Conservation (phyloP, 345 rosid genomes). For the Cardamine resedifolia region DNA sequence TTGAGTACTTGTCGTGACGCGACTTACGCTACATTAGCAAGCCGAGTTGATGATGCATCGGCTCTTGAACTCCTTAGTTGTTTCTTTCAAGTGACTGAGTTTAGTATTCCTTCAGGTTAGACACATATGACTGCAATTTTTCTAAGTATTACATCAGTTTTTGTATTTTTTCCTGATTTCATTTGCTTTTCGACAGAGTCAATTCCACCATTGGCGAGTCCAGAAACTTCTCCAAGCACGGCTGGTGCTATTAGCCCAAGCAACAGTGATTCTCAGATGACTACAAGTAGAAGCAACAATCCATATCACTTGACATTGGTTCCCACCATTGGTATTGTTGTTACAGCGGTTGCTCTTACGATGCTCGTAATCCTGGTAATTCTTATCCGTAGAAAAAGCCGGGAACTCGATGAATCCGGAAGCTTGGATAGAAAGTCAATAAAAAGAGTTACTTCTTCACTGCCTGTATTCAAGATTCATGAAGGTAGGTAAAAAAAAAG, state of each 20-base stretch:
- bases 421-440: constrained; percentile 49
- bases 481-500: constrained; percentile 48
- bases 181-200: constrained; percentile 40
- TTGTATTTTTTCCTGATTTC: not conserved
- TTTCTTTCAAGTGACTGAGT: constrained; percentile 79
- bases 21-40: constrained; percentile 66
- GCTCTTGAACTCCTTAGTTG: constrained; percentile 69
- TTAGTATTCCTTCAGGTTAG: constrained; percentile 54
- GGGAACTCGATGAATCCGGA: constrained; percentile 59
- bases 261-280: constrained; percentile 41
- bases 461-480: constrained; percentile 58
- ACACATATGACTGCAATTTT: constrained; percentile 4
- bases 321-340: constrained; percentile 69
- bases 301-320: constrained; percentile 61
- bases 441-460: constrained; percentile 51
- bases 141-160: not conserved
- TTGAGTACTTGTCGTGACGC: constrained; percentile 90
- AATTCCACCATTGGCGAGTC: constrained; percentile 48
- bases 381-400: constrained; percentile 68
- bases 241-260: constrained; percentile 63
- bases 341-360: constrained; percentile 57
- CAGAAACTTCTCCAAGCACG: constrained; percentile 59
- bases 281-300: constrained; percentile 48
- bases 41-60: constrained; percentile 61
- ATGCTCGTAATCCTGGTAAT: constrained; percentile 63